Evolutionary conservation across 129 eudicot genomes (phyloP).

Genomic region (Rutidosis leptorrhynchoides): DNA sequence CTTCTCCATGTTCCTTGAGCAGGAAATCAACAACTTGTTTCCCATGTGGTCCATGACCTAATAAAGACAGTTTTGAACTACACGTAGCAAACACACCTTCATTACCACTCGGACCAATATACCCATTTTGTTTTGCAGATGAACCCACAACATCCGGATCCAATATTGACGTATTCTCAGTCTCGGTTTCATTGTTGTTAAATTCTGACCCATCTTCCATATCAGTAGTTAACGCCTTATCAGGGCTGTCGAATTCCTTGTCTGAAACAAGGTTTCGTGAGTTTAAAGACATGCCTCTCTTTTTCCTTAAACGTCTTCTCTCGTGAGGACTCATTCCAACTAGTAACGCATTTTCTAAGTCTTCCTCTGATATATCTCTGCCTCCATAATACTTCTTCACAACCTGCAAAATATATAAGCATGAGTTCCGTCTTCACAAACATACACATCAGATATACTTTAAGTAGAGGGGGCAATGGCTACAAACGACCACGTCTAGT

Average conservation of each 20-base stretch:
- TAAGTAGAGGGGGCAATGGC: neutral
- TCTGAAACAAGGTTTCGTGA: conserved; percentile 15
- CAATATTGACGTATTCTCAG: conserved; percentile 17
- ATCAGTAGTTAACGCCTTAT: neutral
- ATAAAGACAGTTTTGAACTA: conserved; percentile 56
- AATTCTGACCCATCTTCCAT: neutral
- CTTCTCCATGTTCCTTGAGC: conserved; percentile 73
- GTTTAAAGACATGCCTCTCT: conserved; percentile 44
- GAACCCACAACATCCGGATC: conserved; percentile 21
- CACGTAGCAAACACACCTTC: conserved; percentile 34
- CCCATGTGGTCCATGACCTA: conserved; percentile 99
- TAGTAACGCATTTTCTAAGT: conserved; percentile 73
- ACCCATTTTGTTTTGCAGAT: conserved; percentile 27
- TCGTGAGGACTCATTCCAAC: conserved; percentile 94
- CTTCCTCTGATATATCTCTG: conserved; percentile 66
- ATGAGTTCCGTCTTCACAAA: neutral
- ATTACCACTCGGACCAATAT: conserved; percentile 7
- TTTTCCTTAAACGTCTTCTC: conserved; percentile 64
- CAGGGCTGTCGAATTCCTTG: conserved; percentile 9
- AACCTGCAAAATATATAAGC: conserved; percentile 37
- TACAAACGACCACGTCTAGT: too few relatives aligned
- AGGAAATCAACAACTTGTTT: conserved; percentile 74
- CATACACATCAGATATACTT: neutral
- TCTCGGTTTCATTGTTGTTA: conserved; percentile 18
- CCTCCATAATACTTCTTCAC: conserved; percentile 89